Percentiles rank a stretch among this genome's conserved stretches.
Evolutionary conservation across 208 protist genomes (phyloP).

Genomic region (Trypanosomatidae sp.): DNA sequence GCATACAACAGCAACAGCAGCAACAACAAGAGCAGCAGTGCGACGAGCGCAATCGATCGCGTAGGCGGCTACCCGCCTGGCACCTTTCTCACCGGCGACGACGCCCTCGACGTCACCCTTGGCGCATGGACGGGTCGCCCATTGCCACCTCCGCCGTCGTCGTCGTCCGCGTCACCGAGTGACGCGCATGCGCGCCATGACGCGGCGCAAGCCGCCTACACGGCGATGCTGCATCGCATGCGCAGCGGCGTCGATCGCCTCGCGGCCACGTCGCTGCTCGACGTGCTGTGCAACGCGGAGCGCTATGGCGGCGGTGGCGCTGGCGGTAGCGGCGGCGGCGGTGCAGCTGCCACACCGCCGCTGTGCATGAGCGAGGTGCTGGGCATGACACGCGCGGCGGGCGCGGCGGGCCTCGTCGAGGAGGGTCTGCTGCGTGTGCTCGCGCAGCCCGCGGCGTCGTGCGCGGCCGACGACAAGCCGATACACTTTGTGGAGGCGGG

Average conservation of each 20-base stretch:
- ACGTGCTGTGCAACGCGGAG: constrained; percentile 32
- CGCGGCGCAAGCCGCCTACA: constrained; percentile 51
- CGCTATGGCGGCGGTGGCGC: constrained; percentile 38
- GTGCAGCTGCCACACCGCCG: too few relatives aligned
- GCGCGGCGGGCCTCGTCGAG: constrained; percentile 67
- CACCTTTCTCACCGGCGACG: constrained; percentile 43
- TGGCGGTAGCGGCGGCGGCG: too few relatives aligned
- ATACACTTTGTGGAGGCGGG: constrained; percentile 71
- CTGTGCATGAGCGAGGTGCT: too few relatives aligned
- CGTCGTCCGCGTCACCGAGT: too few relatives aligned
- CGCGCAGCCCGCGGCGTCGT: too few relatives aligned
- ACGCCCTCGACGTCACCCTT: constrained; percentile 37
- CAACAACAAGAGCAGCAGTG: background rate
- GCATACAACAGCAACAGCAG: too few relatives aligned
- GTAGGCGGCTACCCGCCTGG: constrained; percentile 21
- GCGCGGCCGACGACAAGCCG: constrained; percentile 35
- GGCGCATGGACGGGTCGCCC: constrained; percentile 48
- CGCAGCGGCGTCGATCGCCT: constrained; percentile 33
- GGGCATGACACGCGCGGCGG: too few relatives aligned
- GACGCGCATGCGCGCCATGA: constrained; percentile 13
- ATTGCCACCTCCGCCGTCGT: constrained; percentile 9
- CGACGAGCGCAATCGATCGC: background rate
- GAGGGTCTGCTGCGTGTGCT: constrained; percentile 52
- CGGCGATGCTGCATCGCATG: constrained; percentile 55
- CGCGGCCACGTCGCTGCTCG: constrained; percentile 35